Base-by-base conservation (phyloP, 495 filamentous ascomycete species). In the Annulohypoxylon moriforme region DNA sequence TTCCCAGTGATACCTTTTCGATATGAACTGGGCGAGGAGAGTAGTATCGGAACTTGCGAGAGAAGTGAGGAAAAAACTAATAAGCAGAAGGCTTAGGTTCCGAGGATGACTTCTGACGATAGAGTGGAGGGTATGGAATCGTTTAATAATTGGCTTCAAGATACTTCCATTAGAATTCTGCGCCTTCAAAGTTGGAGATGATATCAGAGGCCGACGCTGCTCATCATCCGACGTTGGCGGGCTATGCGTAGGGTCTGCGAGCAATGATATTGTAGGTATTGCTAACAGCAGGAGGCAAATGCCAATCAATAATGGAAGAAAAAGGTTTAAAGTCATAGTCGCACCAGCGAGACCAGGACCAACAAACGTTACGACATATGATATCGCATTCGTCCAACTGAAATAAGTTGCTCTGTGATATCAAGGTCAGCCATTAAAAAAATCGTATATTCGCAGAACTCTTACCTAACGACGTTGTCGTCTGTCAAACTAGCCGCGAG, bases 21-120 rank as follows among this genome's bases (percentile, higher is more conserved):
- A 83, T 61, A 83, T 81, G 58, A 81, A 84, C 31, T 82, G 80
- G n/a, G 81, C 71, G 9, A 84, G 67, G 16, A 84, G 75, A 61
- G 81, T 84, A 20, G 82, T 83, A 64, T 84, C 82, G 60, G 82
- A 81, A 66, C 78, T 81, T 14, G 81, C 81, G 47, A 83, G 78
- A n/a, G 81, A 78, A 29, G 81, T 81, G 33, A 82, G 74, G 55
- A 83, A 77, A 71, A 83, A 81, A 53, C 75, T 74, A 29, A 74
- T 18, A 2, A 83, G 79, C 4, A 83, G 68, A 22, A 84, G 66
- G 7, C 38, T 59, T 4, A 83, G 75, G 67, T 82, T 81, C 25
- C 64, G 71, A 7, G 77, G 76, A 40, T 75, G 68, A 13, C 68
- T 78, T 29, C 52, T 70, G 5, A 80, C 55, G 58, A 77, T 71